phyloP scores from a whole-genome alignment of 495 filamentous ascomycete genomes.

The Achaetomiella virescens region DNA sequence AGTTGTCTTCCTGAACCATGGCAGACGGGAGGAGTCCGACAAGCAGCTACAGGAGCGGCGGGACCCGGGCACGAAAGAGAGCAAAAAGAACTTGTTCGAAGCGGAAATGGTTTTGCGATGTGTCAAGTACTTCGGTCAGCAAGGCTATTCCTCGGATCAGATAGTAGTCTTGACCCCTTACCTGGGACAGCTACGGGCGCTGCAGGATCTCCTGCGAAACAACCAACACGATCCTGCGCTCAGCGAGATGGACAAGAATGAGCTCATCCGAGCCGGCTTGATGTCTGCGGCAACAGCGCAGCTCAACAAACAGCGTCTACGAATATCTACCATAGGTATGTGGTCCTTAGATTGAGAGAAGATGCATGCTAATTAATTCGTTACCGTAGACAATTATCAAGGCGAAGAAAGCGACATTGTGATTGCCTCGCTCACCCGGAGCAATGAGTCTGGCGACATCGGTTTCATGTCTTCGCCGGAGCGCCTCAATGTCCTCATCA shows the following conservation, averaged over 20 bases:
- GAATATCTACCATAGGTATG: slow-evolving; percentile 61
- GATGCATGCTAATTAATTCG: background rate
- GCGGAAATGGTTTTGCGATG: slow-evolving; percentile 60
- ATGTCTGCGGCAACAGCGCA: slow-evolving; percentile 49
- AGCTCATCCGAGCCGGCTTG: slow-evolving; percentile 61
- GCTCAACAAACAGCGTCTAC: slow-evolving; percentile 45
- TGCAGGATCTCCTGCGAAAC: slow-evolving; percentile 45
- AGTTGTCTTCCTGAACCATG: slow-evolving; percentile 64
- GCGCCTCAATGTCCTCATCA: slow-evolving; percentile 66
- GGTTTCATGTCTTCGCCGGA: slow-evolving; percentile 69
- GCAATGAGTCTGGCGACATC: slow-evolving; percentile 58
- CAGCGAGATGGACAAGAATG: slow-evolving; percentile 64
- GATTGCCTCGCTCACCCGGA: slow-evolving; percentile 59
- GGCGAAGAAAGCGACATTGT: slow-evolving; percentile 77
- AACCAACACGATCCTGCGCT: slow-evolving; percentile 51
- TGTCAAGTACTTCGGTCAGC: slow-evolving; percentile 67
- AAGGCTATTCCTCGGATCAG: slow-evolving; percentile 63
- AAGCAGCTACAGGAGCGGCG: slow-evolving; percentile 42
- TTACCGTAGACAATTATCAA: slow-evolving; percentile 65
- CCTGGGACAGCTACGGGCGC: slow-evolving; percentile 57
- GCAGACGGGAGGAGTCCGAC: slow-evolving; percentile 44
- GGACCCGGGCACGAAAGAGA: slow-evolving; percentile 44
- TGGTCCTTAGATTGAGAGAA: background rate
- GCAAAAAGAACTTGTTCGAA: slow-evolving; percentile 64
- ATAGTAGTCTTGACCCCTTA: slow-evolving; percentile 73